These are phyloP conservation scores for Backusella circina DNA, from an alignment of 192 early-diverging fungal genomes.

Conservation along the genomic window DNA sequence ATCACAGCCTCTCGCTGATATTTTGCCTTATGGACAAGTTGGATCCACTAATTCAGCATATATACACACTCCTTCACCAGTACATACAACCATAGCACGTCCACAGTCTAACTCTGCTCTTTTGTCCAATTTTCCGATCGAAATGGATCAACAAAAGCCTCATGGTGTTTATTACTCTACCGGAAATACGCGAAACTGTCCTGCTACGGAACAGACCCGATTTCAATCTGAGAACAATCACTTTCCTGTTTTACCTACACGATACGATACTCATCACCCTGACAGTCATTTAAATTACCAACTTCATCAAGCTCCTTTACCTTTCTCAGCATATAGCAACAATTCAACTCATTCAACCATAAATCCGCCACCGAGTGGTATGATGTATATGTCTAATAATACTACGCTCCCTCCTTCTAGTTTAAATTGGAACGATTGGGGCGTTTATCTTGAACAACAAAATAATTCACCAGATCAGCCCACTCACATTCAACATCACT, in stretches of 20 bases:
- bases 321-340: not conserved
- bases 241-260: not conserved
- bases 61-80: not conserved
- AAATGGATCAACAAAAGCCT: not conserved
- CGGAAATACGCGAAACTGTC: not conserved
- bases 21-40: not conserved
- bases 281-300: not conserved
- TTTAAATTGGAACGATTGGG: constrained; percentile 28
- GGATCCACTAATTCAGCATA: not conserved
- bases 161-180: not conserved
- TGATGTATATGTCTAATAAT: not conserved
- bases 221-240: not conserved
- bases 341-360: not conserved
- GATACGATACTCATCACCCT: not conserved
- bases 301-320: not conserved
- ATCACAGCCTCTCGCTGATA: not conserved
- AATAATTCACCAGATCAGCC: constrained; percentile 5
- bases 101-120: not conserved
- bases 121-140: not conserved
- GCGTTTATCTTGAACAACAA: constrained; percentile 21
- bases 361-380: not conserved
- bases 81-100: not conserved
- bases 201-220: not conserved
- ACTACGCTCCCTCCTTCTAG: constrained; percentile 14
- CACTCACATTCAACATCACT: not conserved